These are phyloP conservation scores for Glebionis coronaria DNA, from an alignment of 129 eudicot species.

Conservation along the genomic window DNA sequence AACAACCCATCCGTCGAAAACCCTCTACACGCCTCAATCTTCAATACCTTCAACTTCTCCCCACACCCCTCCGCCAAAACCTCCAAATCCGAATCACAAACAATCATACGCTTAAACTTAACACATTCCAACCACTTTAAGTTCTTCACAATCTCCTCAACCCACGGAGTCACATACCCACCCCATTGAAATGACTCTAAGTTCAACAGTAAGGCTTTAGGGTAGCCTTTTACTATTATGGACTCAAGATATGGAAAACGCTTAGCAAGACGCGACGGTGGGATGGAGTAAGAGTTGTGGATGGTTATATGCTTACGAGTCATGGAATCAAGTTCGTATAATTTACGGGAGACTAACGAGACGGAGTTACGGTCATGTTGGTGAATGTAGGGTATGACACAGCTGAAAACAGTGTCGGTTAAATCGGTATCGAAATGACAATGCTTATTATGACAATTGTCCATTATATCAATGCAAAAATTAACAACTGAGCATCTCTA, in stretches of 20 bases:
- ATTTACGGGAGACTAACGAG: background rate
- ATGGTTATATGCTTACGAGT: background rate
- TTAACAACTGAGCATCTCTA: too few species aligned
- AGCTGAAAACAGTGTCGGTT: too few species aligned
- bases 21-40: background rate
- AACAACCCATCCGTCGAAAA: background rate
- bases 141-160: background rate
- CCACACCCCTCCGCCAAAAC: background rate
- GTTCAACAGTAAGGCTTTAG: too few species aligned
- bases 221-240: background rate
- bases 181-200: background rate
- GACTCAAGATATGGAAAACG: background rate
- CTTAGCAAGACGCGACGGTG: background rate
- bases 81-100: background rate
- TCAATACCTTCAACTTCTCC: too few species aligned
- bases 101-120: background rate
- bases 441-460: background rate
- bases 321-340: background rate
- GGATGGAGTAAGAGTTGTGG: background rate
- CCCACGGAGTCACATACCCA: background rate
- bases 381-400: background rate
- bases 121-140: too few species aligned
- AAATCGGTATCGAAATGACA: background rate
- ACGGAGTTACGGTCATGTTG: background rate
- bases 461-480: background rate